Percentiles rank a stretch among this genome's conserved stretches.
These are phyloP conservation scores for Ogataea glucozyma DNA, from an alignment of 805 yeast species.

Conservation along the genomic window DNA sequence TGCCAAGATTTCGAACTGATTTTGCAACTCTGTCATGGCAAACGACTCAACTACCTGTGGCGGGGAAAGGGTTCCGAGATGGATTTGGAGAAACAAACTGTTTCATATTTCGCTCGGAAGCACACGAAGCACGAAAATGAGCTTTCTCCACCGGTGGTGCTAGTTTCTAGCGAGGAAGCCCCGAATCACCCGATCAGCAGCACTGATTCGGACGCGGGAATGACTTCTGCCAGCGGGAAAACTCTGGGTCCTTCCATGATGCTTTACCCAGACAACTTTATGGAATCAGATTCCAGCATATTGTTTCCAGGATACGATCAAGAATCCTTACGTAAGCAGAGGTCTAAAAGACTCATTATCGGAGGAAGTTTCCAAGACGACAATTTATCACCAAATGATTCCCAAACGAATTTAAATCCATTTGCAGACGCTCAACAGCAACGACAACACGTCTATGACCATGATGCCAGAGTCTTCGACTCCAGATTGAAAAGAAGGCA, in stretches of 20 bases:
- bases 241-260: conserved; percentile 14
- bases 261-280: conserved; percentile 6
- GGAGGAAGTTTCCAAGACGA: conserved; percentile 29
- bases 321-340: conserved; percentile 18
- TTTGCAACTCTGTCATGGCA: conserved; percentile 29
- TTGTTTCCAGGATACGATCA: conserved; percentile 4
- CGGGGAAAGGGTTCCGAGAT: conserved; percentile 48
- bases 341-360: conserved; percentile 23
- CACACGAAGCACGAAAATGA: conserved; percentile 4
- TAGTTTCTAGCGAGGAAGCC: conserved; percentile 2
- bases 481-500: conserved; percentile 37
- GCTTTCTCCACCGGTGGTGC: background rate
- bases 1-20: conserved; percentile 34
- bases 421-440: conserved; percentile 9
- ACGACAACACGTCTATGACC: conserved; percentile 14
- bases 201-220: conserved; percentile 12
- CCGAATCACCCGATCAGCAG: conserved; percentile 9
- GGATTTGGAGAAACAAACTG: conserved; percentile 30
- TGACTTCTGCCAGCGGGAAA: conserved; percentile 3
- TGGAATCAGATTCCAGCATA: background rate
- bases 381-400: conserved; percentile 8
- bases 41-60: conserved; percentile 45
- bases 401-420: conserved; percentile 8
- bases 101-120: conserved; percentile 19
- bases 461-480: conserved; percentile 24